These are phyloP conservation scores for Metarhizium rileyi DNA, from an alignment of 2,329 filamentous ascomycete species.

Conservation along the genomic window DNA sequence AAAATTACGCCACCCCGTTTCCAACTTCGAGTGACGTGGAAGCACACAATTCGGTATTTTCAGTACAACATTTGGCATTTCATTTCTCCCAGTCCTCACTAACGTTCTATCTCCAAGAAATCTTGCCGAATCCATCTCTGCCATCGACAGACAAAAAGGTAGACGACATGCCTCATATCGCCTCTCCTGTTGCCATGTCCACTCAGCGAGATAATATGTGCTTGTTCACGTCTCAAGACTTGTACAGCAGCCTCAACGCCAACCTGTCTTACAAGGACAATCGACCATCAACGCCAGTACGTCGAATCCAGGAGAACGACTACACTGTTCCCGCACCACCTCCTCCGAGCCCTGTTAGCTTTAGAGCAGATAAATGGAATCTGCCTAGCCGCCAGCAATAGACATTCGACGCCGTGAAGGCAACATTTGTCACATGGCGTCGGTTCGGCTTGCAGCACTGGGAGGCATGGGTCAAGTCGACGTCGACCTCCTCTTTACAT, in stretches of 20 bases:
- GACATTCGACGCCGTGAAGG: conserved; percentile 1
- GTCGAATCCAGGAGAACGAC: conserved; percentile 45
- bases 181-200: conserved; percentile 37
- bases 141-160: not conserved
- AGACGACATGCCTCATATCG: conserved; percentile 24
- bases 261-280: conserved; percentile 35
- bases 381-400: conserved; percentile 1
- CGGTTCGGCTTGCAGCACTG: not conserved
- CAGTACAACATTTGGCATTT: not conserved
- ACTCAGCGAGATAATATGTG: conserved; percentile 34
- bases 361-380: conserved; percentile 34
- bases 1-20: conserved; percentile 15
- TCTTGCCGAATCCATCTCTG: not conserved
- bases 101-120: not conserved
- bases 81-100: not conserved
- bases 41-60: not conserved
- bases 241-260: conserved; percentile 43
- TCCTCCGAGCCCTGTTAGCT: conserved; percentile 54
- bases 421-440: not conserved
- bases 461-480: not conserved
- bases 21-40: not conserved
- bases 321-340: conserved; percentile 57
- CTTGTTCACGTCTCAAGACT: conserved; percentile 37
- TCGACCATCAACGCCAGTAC: conserved; percentile 36
- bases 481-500: not conserved